Percentiles rank a stretch among this genome's conserved stretches.
Conservation (phyloP, 257 asterid genomes). For the Capsicum chinense region DNA sequence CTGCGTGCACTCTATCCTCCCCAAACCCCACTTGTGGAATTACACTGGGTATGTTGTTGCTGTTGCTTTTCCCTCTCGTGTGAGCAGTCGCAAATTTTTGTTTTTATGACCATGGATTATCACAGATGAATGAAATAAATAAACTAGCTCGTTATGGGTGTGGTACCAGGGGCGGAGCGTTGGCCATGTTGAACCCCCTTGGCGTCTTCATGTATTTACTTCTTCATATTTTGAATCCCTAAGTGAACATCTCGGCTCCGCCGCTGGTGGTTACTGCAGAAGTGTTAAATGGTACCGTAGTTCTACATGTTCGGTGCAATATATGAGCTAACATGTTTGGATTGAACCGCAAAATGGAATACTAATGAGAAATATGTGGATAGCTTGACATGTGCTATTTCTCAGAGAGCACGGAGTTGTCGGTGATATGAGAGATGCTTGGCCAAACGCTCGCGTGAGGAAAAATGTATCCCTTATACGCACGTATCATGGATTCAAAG, state of each 20-base stretch:
- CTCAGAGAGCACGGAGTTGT: slow-evolving; percentile 95
- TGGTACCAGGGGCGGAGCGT: too few species aligned
- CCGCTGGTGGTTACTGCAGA: too few species aligned
- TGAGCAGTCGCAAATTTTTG: not conserved
- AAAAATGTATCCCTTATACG: slow-evolving; percentile 80
- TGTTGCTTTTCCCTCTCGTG: not conserved
- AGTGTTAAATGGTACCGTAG: too few species aligned
- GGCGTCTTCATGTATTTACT: too few species aligned
- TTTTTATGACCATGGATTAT: not conserved
- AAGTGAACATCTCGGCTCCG: too few species aligned
- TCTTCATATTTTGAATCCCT: too few species aligned
- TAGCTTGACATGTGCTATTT: slow-evolving; percentile 28
- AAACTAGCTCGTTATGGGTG: not conserved
- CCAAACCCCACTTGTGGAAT: too few species aligned
- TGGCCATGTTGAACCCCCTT: too few species aligned
- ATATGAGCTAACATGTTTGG: not conserved
- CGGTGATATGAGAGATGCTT: slow-evolving; percentile 97
- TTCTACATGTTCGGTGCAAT: not conserved
- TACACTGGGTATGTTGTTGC: too few species aligned
- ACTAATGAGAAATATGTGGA: not conserved
- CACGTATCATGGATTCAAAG: slow-evolving; percentile 97
- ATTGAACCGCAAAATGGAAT: not conserved
- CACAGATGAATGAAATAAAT: not conserved
- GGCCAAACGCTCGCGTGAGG: slow-evolving; percentile 98
- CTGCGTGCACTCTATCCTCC: too few species aligned